Evolutionary conservation across 2,329 filamentous ascomycete species (phyloP).

Genomic region (Tolypocladium amazonense): DNA sequence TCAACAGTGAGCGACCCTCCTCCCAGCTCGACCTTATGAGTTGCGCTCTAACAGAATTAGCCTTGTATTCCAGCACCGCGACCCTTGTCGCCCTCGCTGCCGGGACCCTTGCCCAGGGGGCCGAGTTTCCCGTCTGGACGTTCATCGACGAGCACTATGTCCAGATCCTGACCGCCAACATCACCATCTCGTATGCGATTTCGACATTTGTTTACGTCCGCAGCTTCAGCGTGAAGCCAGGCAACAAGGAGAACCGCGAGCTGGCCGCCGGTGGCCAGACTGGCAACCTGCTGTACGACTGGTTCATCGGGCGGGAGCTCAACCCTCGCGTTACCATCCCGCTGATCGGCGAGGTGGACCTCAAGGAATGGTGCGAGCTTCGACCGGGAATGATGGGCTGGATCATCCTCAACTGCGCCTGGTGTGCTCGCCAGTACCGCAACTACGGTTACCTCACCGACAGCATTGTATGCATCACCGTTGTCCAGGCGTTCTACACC

Average conservation of each 20-base stretch:
- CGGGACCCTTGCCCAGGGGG: conserved; percentile 67
- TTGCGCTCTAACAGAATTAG: conserved; percentile 26
- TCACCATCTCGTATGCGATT: conserved; percentile 62
- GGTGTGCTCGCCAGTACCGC: conserved; percentile 79
- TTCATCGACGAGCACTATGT: conserved; percentile 89
- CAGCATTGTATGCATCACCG: conserved; percentile 69
- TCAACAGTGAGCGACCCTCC: conserved; percentile 47
- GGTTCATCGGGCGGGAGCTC: conserved; percentile 91
- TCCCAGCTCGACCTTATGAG: not conserved
- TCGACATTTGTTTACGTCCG: conserved; percentile 71
- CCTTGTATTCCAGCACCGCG: conserved; percentile 63
- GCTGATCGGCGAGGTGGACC: conserved; percentile 73
- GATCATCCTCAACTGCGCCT: conserved; percentile 76
- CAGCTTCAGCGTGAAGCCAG: conserved; percentile 73
- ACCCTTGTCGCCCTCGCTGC: conserved; percentile 61
- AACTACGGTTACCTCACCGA: conserved; percentile 76
- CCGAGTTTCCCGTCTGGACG: conserved; percentile 79
- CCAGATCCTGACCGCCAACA: conserved; percentile 73
- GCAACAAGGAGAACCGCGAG: conserved; percentile 61
- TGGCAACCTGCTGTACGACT: conserved; percentile 86
- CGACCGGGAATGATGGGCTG: conserved; percentile 87
- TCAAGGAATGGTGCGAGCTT: conserved; percentile 84
- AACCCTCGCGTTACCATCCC: conserved; percentile 78
- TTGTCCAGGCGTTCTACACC: conserved; percentile 72
- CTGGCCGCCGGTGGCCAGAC: conserved; percentile 72